Conservation (phyloP, 345 rosid genomes). For the Gossypium bickii region DNA sequence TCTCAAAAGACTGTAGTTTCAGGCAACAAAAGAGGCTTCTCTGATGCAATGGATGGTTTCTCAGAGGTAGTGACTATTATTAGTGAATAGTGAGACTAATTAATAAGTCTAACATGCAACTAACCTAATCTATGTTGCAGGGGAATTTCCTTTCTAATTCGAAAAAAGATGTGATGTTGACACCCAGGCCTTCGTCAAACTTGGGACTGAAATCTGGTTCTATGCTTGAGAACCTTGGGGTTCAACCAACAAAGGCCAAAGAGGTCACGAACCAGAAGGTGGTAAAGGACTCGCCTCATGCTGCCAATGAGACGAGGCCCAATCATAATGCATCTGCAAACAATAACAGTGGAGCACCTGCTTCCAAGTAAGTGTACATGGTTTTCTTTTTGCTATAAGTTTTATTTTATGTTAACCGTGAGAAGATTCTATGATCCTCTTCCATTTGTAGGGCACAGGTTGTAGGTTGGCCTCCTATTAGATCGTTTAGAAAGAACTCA, state of each 20-base stretch:
- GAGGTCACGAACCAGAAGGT: slow-evolving; percentile 31
- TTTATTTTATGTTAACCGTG: not conserved
- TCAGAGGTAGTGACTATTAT: slow-evolving; percentile 41
- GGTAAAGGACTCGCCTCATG: slow-evolving; percentile 35
- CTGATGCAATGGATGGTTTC: slow-evolving; percentile 55
- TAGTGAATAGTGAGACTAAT: slow-evolving; percentile 8
- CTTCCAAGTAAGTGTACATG: slow-evolving; percentile 44
- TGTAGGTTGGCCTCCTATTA: slow-evolving; percentile 81
- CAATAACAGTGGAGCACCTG: slow-evolving; percentile 40
- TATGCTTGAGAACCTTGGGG: slow-evolving; percentile 40
- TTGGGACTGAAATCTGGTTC: slow-evolving; percentile 46
- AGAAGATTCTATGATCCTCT: slow-evolving; percentile 2
- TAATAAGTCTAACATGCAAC: slow-evolving; percentile 15
- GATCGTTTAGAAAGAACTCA: slow-evolving; percentile 60
- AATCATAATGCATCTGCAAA: slow-evolving; percentile 24
- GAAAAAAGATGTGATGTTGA: slow-evolving; percentile 30
- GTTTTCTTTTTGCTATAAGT: not conserved
- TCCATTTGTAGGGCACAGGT: slow-evolving; percentile 54
- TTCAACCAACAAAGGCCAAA: slow-evolving; percentile 40
- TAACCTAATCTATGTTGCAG: slow-evolving; percentile 30
- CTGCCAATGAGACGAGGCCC: slow-evolving; percentile 25
- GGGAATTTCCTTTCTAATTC: slow-evolving; percentile 42
- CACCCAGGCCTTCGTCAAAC: slow-evolving; percentile 46
- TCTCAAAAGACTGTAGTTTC: slow-evolving; percentile 42
- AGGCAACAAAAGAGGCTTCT: slow-evolving; percentile 67